Base-by-base conservation (phyloP, 1,284 basidiomycete genomes). In the Fomitiporia mediterranea region DNA sequence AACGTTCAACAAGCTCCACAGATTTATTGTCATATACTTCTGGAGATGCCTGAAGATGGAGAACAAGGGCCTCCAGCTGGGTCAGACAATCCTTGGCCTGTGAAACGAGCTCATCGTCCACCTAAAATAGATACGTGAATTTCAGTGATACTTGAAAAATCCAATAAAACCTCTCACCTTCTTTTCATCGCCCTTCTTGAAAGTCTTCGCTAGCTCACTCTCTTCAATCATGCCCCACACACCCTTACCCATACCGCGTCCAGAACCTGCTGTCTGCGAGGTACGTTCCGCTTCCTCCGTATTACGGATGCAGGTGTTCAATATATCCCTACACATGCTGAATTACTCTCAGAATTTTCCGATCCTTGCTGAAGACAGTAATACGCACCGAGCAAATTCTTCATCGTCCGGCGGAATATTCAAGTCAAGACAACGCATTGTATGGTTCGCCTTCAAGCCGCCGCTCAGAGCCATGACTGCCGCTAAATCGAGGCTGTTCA, bases 401-500 rank as follows among this genome's bases (percentile, higher is more conserved):
- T 94, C 89, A 58, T 95, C 86, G 48, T 87, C 91, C 0, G 92
- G 87, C 2, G 91, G 91, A 35, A 98, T 94, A 63, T 94, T 91
- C 46, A 99, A 70, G 71, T 99, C 96, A 50, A 99, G 76, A 67
- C 96, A 99, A 0, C 97, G 80, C 75, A 99, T 84, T 15, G 84
- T 79, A 51, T 82, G 80, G 66, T 98, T 99, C 43, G 76, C 79
- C 67, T 90, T 89, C 54, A 98, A 72, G 0, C 93, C 91, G 0
- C 87, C 88, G 42, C 84, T 87, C 11, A 99, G 80, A 0, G 95
- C 96, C 81, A 98, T 88, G 4, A 98, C 90, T 15, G 92, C 94
- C 0, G 94, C 94, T 32, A 95, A 79, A 63, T 94, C 93, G 39
- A 98, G 76, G 4, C 77, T 73, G 68, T 95, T 95, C 64, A 79